A percentile compares a stretch with the other conserved stretches of the same genome.
These are phyloP conservation scores for Syncephalastrum sp. DNA, from an alignment of 371 early-diverging fungal species.

Conservation along the genomic window DNA sequence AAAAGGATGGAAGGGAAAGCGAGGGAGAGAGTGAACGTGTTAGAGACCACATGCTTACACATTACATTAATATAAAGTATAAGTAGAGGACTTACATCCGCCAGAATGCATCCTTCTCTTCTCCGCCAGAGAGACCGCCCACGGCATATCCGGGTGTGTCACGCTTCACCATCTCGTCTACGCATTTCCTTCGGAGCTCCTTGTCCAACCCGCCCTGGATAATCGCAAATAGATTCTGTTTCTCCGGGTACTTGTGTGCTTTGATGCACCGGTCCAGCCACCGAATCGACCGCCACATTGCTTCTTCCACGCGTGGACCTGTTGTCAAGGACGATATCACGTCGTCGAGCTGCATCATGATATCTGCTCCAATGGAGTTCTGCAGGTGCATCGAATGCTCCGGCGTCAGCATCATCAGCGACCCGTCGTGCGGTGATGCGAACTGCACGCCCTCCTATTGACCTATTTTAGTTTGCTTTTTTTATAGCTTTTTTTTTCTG, in stretches of 20 bases:
- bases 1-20: slow-evolving; percentile 5
- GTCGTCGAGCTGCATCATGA: slow-evolving; percentile 98
- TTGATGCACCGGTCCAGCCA: slow-evolving; percentile 95
- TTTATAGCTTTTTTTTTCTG: background rate
- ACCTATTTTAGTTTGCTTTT: background rate
- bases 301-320: slow-evolving; percentile 86
- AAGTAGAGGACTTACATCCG: slow-evolving; percentile 52
- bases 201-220: slow-evolving; percentile 91
- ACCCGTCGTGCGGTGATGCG: slow-evolving; percentile 81
- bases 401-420: slow-evolving; percentile 89
- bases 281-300: slow-evolving; percentile 91
- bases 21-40: background rate
- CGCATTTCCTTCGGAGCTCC: slow-evolving; percentile 74
- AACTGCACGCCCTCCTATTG: slow-evolving; percentile 85
- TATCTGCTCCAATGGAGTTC: slow-evolving; percentile 94
- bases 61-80: background rate
- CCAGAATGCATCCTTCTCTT: slow-evolving; percentile 93
- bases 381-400: slow-evolving; percentile 93
- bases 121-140: slow-evolving; percentile 95
- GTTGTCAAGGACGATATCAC: slow-evolving; percentile 88
- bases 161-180: slow-evolving; percentile 87
- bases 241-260: slow-evolving; percentile 71
- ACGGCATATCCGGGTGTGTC: slow-evolving; percentile 93
- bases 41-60: background rate
- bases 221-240: slow-evolving; percentile 94